A percentile compares a stretch with the other conserved stretches of the same genome.
Evolutionary conservation across 495 filamentous ascomycete genomes (phyloP).

Genomic region (Choiromyces venosus): DNA sequence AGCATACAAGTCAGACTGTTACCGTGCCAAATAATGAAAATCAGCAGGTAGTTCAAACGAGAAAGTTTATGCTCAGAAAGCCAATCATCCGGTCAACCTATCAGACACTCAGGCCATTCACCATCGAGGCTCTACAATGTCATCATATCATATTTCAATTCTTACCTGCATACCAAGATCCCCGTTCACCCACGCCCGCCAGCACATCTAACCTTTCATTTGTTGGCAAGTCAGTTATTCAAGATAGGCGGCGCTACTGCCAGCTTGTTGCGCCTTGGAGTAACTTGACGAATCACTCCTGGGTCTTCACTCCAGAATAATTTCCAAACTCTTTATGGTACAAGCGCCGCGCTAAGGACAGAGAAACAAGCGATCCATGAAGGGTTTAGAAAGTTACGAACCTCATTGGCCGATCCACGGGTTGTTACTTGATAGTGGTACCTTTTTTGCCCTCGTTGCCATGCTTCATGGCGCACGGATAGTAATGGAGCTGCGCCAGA

Average conservation of each 20-base stretch:
- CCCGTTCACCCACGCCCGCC: no score
- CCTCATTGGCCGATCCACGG: neutral
- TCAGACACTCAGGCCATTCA: neutral
- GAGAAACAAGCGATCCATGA: neutral
- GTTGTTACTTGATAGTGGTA: neutral
- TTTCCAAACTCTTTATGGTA: neutral
- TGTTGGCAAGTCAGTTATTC: neutral
- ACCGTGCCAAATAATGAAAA: no score
- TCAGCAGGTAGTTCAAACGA: neutral
- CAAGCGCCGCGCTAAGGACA: neutral
- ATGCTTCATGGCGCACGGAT: neutral
- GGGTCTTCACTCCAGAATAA: neutral
- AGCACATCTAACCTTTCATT: no score
- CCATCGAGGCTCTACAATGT: neutral
- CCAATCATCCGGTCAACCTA: neutral
- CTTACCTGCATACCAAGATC: neutral
- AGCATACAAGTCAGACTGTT: no score
- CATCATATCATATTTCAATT: constrained; percentile 1
- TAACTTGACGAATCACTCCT: neutral
- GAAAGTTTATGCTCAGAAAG: no score
- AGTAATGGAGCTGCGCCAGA: neutral
- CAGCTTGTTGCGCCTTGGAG: neutral
- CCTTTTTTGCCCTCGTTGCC: neutral
- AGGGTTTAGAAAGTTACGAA: neutral
- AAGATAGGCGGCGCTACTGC: neutral